phyloP scores from a whole-genome alignment of 768 basidiomycete species.

The Naganishia friedmannii region DNA sequence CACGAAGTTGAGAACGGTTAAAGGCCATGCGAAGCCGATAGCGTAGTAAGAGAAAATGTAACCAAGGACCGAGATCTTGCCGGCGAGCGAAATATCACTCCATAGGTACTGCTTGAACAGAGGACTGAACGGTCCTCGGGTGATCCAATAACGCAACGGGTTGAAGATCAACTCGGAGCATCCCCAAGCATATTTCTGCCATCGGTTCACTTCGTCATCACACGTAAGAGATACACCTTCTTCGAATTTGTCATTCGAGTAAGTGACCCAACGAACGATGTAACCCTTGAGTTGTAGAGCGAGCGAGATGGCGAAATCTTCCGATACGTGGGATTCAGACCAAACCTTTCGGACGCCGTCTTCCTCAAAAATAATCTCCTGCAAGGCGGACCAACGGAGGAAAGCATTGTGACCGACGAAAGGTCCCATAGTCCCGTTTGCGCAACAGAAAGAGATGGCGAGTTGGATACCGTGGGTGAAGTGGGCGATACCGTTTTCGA shows the following conservation, averaged over 20 bases:
- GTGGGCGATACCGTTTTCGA: conserved; percentile 75
- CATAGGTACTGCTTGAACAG: conserved; percentile 50
- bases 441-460: conserved; percentile 48
- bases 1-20: conserved; percentile 61
- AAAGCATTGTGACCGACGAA: conserved; percentile 5
- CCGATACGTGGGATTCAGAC: conserved; percentile 77
- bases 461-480: conserved; percentile 80
- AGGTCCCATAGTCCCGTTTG: conserved; percentile 44
- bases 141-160: conserved; percentile 60
- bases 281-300: conserved; percentile 37
- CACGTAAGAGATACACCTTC: conserved; percentile 89
- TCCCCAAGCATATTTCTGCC: conserved; percentile 53
- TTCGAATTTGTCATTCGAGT: conserved; percentile 78
- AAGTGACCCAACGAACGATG: conserved; percentile 63
- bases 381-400: conserved; percentile 66
- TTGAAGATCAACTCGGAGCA: conserved; percentile 69
- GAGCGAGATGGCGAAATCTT: conserved; percentile 81
- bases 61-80: conserved; percentile 59
- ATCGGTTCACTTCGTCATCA: conserved; percentile 63
- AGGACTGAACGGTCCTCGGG: conserved; percentile 70
- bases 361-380: conserved; percentile 67
- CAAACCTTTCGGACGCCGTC: conserved; percentile 69
- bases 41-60: conserved; percentile 56
- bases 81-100: conserved; percentile 57
- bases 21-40: conserved; percentile 62